These are phyloP conservation scores for Ascoidea tarda DNA, from an alignment of 805 yeast species.

Conservation along the genomic window DNA sequence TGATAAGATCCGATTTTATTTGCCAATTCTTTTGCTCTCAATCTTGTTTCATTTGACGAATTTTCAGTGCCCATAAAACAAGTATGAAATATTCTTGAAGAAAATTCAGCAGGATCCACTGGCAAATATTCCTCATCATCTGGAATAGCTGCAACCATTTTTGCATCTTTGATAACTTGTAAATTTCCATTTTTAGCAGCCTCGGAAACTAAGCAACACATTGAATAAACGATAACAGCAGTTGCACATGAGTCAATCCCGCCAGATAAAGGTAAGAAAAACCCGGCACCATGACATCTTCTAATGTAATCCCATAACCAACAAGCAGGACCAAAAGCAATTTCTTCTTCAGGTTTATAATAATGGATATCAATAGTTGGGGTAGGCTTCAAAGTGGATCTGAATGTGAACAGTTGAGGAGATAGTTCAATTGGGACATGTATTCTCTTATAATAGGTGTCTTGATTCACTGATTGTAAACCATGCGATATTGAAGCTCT, in stretches of 20 bases:
- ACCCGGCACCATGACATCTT: slow-evolving; percentile 83
- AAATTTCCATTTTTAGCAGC: slow-evolving; percentile 56
- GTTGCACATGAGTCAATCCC: slow-evolving; percentile 99
- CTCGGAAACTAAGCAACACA: slow-evolving; percentile 75
- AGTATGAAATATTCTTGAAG: slow-evolving; percentile 68
- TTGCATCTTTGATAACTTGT: slow-evolving; percentile 69
- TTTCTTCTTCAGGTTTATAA: slow-evolving; percentile 88
- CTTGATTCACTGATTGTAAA: slow-evolving; percentile 37
- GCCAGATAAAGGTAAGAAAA: slow-evolving; percentile 86
- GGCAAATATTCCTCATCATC: slow-evolving; percentile 45
- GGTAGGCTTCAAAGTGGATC: slow-evolving; percentile 50
- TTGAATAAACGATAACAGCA: slow-evolving; percentile 82
- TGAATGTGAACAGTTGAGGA: slow-evolving; percentile 43
- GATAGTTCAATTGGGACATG: slow-evolving; percentile 53
- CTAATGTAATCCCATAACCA: slow-evolving; percentile 98
- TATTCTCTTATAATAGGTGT: slow-evolving; percentile 31
- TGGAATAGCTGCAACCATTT: slow-evolving; percentile 43
- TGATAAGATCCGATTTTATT: slow-evolving; percentile 75
- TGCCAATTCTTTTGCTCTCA: slow-evolving; percentile 69
- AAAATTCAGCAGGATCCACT: slow-evolving; percentile 57
- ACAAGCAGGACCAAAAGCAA: slow-evolving; percentile 97
- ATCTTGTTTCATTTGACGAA: slow-evolving; percentile 77
- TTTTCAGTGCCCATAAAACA: slow-evolving; percentile 94
- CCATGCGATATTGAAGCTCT: slow-evolving; percentile 65
- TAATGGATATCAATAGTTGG: slow-evolving; percentile 34